A percentile compares a stretch with the other conserved stretches of the same genome.
phyloP scores from a whole-genome alignment of 2,329 filamentous ascomycete species.

The Penicillium sclerotigenum region DNA sequence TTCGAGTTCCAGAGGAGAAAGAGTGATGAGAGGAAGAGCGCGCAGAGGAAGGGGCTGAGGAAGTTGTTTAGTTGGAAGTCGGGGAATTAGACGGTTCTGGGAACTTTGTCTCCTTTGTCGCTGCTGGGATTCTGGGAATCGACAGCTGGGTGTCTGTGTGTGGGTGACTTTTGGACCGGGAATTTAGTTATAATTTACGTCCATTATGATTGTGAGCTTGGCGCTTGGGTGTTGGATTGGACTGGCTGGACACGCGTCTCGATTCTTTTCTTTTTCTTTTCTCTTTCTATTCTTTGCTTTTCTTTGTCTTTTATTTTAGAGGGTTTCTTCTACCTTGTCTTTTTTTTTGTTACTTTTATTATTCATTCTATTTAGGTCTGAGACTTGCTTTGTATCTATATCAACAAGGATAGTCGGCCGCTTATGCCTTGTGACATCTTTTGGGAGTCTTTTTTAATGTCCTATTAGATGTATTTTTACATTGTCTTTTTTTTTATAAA shows the following conservation, averaged over 20 bases:
- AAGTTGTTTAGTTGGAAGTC: conserved; percentile 26
- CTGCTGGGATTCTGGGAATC: not conserved
- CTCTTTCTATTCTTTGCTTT: not conserved
- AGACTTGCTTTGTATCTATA: conserved; percentile 3
- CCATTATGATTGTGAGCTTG: not conserved
- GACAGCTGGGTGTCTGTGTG: not conserved
- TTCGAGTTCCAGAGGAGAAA: conserved; percentile 3
- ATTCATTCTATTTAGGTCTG: conserved; percentile 8
- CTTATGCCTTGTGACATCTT: no score
- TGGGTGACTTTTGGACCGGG: not conserved
- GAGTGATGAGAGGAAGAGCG: conserved; percentile 13
- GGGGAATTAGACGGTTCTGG: conserved; percentile 9
- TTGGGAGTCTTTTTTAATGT: no score
- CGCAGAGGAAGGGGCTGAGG: conserved; percentile 15
- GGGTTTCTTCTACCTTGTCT: not conserved
- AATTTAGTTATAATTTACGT: not conserved
- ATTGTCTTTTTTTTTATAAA: no score
- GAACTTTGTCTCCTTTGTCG: not conserved
- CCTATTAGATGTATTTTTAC: no score
- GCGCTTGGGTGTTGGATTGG: not conserved
- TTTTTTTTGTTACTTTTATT: conserved; percentile 3
- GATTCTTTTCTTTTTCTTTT: not conserved
- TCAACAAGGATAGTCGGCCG: no score
- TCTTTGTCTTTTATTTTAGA: not conserved
- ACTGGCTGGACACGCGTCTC: not conserved